Base-by-base conservation (phyloP, 1,139 yeast species). In the Diutina sp. region DNA sequence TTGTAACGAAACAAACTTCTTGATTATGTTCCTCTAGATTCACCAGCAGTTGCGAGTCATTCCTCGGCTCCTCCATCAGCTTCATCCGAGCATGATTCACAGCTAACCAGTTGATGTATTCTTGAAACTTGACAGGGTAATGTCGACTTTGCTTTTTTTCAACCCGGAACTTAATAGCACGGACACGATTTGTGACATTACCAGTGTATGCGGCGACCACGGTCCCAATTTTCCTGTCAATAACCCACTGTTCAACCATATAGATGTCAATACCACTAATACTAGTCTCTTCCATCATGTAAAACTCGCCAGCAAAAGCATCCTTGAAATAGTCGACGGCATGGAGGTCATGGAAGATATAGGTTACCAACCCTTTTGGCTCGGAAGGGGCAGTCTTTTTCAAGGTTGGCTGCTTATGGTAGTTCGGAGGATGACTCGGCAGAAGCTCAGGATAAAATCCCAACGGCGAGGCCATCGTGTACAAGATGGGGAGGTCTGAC, bases 221-320 rank as follows among this genome's bases (percentile, higher is more conserved):
- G 0, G 85, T 76, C 45, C 89, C 84, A 28, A 83, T 72, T 57
- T 79, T 77, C 48, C 98, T 73, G 58, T 84, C 84, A 51, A 86
- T 78, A 3, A 88, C 85, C 98, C 99, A 93, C 68, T 91, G 97
- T 66, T 93, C 98, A 12, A 91, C 96, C 55, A 93, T 74, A 65
- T 93, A 93, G 32, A 88, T 79, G 67, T 93, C 98, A 66, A 87
- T 89, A 0, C 98, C 98, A 0, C 73, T 63, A 6, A 83, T 73
- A 18, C 70, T 71, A 1, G 83, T 68, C 57, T 76, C 78, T 51
- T 77, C 79, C 56, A 64, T 65, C 14, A 71, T 59, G 59, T 72
- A 73, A 63, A 73, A 70, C 58, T 78, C 79, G 44, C 69, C 67
- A 12, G 72, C 67, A 58, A 76, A 76, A 41, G 78, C 77, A 51